These are phyloP conservation scores for Calonectria hongkongensis DNA, from an alignment of 2,329 filamentous ascomycete species.

Conservation along the genomic window DNA sequence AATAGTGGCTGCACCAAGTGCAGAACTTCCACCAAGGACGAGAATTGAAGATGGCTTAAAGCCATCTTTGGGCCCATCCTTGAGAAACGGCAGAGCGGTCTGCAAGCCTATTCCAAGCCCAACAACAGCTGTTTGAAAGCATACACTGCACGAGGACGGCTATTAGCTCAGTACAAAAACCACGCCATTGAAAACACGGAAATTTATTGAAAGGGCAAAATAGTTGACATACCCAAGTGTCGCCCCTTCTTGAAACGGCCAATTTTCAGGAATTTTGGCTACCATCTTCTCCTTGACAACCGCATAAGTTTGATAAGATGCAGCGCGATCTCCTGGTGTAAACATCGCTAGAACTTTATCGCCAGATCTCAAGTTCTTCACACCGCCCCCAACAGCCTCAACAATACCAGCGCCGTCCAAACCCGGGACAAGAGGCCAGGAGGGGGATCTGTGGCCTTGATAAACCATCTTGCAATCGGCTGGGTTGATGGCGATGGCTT, in stretches of 20 bases:
- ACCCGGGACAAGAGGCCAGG: slow-evolving; percentile 20
- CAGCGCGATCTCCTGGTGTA: not conserved
- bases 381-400: slow-evolving; percentile 4
- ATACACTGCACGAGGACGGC: not conserved
- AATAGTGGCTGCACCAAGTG: slow-evolving; percentile 24
- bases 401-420: slow-evolving; percentile 17
- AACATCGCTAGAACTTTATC: slow-evolving; percentile 22
- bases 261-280: slow-evolving; percentile 15
- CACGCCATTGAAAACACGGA: not conserved
- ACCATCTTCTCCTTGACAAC: slow-evolving; percentile 8
- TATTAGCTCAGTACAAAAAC: not conserved
- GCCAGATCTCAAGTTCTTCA: not conserved
- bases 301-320: slow-evolving; percentile 10
- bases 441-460: slow-evolving; percentile 8
- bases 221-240: not conserved
- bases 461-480: slow-evolving; percentile 33
- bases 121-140: slow-evolving; percentile 14
- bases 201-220: not conserved
- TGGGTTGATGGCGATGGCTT: slow-evolving; percentile 20
- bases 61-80: slow-evolving; percentile 2
- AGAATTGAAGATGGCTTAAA: slow-evolving; percentile 7
- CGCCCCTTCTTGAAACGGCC: slow-evolving; percentile 23
- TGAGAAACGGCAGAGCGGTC: slow-evolving; percentile 6
- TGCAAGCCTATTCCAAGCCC: slow-evolving; percentile 15
- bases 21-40: slow-evolving; percentile 12